Evolutionary conservation across 2,329 filamentous ascomycete species (phyloP).

Genomic region (Orbilia brochopaga): DNA sequence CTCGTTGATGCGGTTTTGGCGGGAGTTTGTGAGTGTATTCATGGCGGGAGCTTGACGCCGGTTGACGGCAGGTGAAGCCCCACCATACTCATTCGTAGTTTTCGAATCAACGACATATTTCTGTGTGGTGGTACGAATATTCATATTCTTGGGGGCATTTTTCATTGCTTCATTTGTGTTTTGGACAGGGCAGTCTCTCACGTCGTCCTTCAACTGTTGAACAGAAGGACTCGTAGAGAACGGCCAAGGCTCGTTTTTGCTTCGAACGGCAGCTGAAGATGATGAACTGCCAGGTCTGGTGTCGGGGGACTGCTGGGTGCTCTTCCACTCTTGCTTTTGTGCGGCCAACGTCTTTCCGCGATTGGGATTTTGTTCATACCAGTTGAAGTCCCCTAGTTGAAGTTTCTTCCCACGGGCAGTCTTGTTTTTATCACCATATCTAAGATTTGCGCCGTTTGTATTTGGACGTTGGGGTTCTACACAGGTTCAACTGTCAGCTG

Average conservation of each 20-base stretch:
- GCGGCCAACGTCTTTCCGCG: not conserved
- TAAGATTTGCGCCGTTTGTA: conserved; percentile 33
- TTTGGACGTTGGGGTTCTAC: conserved; percentile 42
- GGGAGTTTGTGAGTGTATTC: not conserved
- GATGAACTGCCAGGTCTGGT: not conserved
- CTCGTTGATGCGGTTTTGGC: not conserved
- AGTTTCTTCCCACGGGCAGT: conserved; percentile 39
- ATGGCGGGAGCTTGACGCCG: conserved; percentile 14
- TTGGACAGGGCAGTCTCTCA: conserved; percentile 7
- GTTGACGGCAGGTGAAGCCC: conserved; percentile 38
- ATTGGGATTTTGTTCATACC: conserved; percentile 39
- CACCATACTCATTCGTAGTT: not conserved
- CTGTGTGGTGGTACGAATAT: not conserved
- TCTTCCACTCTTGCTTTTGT: not conserved
- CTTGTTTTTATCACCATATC: conserved; percentile 46
- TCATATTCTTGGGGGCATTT: not conserved
- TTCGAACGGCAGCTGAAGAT: conserved; percentile 14
- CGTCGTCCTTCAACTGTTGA: conserved; percentile 36
- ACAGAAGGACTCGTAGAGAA: conserved; percentile 12
- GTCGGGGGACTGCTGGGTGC: not conserved
- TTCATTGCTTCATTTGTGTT: not conserved
- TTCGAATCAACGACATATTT: not conserved
- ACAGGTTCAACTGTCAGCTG: not conserved
- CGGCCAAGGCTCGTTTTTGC: not conserved
- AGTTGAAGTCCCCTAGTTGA: conserved; percentile 47